phyloP scores from a whole-genome alignment of 495 filamentous ascomycete genomes.

The Lasiosphaeria miniovina region DNA sequence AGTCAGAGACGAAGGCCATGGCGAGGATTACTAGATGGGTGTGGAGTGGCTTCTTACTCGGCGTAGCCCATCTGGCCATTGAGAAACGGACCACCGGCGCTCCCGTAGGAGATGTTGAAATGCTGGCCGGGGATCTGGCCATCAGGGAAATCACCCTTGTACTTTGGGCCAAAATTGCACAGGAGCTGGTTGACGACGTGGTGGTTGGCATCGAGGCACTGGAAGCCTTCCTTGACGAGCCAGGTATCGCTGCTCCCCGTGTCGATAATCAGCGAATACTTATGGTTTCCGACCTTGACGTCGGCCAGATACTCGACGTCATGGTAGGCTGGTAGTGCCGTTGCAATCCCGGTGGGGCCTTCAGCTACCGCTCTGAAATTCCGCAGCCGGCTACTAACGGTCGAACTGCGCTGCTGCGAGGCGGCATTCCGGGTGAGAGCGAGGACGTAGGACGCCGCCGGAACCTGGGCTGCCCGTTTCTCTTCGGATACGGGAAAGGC shows the following conservation, averaged over 20 bases:
- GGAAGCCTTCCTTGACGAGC: conserved; percentile 46
- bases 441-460: conserved; percentile 9
- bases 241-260: conserved; percentile 64
- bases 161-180: conserved; percentile 50
- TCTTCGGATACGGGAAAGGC: conserved; percentile 8
- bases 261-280: conserved; percentile 54
- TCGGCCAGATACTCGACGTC: conserved; percentile 31
- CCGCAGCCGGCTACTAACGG: conserved; percentile 2
- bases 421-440: conserved; percentile 7
- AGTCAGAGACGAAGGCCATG: neutral
- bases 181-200: conserved; percentile 25
- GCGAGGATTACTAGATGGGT: neutral
- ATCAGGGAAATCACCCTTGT: conserved; percentile 39
- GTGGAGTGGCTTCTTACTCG: conserved; percentile 14
- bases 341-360: conserved; percentile 17
- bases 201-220: conserved; percentile 41
- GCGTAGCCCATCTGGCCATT: conserved; percentile 56
- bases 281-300: conserved; percentile 39
- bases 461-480: conserved; percentile 8
- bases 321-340: conserved; percentile 18
- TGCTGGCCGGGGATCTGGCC: conserved; percentile 44
- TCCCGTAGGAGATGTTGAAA: conserved; percentile 56
- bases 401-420: conserved; percentile 5
- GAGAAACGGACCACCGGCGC: conserved; percentile 49
- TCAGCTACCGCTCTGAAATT: neutral